Conservation (phyloP, 768 basidiomycete species). For the Butyriboletus loyo region DNA sequence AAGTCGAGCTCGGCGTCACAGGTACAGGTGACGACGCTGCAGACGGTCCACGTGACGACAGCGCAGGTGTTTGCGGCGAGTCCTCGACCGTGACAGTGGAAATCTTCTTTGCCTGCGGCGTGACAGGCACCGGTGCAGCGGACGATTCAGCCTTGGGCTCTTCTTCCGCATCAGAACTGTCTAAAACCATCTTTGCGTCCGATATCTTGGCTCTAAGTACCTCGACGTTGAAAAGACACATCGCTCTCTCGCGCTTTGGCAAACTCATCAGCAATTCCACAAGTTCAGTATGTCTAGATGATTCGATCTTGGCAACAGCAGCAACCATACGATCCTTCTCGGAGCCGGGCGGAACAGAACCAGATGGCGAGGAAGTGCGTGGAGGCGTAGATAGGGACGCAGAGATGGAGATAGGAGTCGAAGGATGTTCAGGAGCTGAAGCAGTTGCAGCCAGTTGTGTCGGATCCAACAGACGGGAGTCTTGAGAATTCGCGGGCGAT, state of each 20-base stretch:
- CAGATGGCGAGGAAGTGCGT: constrained; percentile 76
- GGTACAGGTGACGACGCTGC: constrained; percentile 70
- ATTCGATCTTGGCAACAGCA: constrained; percentile 65
- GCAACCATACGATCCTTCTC: constrained; percentile 74
- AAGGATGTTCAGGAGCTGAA: constrained; percentile 87
- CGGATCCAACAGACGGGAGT: constrained; percentile 67
- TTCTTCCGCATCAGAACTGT: constrained; percentile 62
- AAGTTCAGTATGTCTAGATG: constrained; percentile 56
- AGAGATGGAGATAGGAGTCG: constrained; percentile 77
- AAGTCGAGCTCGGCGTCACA: constrained; percentile 47
- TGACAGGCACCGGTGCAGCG: constrained; percentile 42
- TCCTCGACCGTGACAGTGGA: constrained; percentile 37
- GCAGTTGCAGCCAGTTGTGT: constrained; percentile 68
- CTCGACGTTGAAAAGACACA: constrained; percentile 88
- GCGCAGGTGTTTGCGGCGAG: constrained; percentile 72
- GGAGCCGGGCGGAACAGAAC: constrained; percentile 56
- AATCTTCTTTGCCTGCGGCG: constrained; percentile 63
- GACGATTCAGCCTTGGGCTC: constrained; percentile 29
- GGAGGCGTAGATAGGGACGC: constrained; percentile 78
- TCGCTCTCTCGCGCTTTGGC: constrained; percentile 82
- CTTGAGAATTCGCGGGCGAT: constrained; percentile 57
- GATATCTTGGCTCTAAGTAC: constrained; percentile 72
- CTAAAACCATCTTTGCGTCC: constrained; percentile 80
- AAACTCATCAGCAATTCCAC: constrained; percentile 82
- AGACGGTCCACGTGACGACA: constrained; percentile 72